Percentiles rank a stretch among this genome's conserved stretches.
Conservation (phyloP, 306 rosid species). For the Rosa multiflora region DNA sequence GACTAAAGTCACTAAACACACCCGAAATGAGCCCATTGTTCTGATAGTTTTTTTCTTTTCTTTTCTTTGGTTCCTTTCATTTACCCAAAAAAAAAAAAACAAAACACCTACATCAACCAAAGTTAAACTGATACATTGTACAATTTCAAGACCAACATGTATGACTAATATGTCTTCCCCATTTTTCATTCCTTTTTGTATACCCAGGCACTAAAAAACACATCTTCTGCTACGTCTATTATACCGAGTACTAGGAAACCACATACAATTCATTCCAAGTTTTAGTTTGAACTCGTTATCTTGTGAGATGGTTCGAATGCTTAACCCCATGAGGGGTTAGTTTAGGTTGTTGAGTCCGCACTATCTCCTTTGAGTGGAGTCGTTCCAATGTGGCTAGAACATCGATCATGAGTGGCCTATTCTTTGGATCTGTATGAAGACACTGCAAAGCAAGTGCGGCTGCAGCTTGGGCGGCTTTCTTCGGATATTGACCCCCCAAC, state of each 20-base stretch:
- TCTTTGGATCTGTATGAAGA: conserved; percentile 57
- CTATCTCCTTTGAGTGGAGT: conserved; percentile 42
- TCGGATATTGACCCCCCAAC: conserved; percentile 86
- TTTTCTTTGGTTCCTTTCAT: too few species aligned
- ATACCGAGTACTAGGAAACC: not conserved
- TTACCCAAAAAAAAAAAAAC: too few species aligned
- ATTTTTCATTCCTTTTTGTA: not conserved
- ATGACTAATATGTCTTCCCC: too few species aligned
- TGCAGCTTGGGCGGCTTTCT: conserved; percentile 77
- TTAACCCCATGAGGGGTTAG: conserved; percentile 24
- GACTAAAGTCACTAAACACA: too few species aligned
- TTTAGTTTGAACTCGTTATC: conserved; percentile 23
- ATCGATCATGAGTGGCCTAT: conserved; percentile 70
- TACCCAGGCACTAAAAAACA: not conserved
- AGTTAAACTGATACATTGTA: too few species aligned
- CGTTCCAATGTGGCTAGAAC: conserved; percentile 57
- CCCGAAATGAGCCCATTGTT: too few species aligned
- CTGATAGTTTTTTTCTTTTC: too few species aligned
- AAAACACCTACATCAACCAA: too few species aligned
- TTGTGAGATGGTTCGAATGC: conserved; percentile 39
- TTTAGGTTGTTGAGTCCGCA: conserved; percentile 37
- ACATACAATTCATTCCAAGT: conserved; percentile 23
- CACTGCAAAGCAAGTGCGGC: conserved; percentile 70
- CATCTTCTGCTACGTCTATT: not conserved
- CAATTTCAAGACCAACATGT: too few species aligned